Percentiles rank a stretch among this genome's conserved stretches.
Evolutionary conservation across 129 eudicot species (phyloP).

Genomic region (Helichrysum umbraculigerum): DNA sequence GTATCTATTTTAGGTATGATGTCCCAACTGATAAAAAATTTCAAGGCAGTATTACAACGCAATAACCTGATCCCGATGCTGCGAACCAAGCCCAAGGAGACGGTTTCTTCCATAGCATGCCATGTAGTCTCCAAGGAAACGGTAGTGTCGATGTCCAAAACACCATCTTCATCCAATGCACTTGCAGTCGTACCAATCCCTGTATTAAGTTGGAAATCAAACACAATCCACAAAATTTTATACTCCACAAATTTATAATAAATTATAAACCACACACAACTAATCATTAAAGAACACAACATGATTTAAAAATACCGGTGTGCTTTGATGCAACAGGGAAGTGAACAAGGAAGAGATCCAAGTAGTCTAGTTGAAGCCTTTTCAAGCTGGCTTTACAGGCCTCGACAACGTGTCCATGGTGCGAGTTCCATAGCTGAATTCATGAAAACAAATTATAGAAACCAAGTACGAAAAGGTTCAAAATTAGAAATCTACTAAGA

Average conservation of each 20-base stretch:
- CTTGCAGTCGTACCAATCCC: constrained; percentile 84
- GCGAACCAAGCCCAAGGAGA: constrained; percentile 76
- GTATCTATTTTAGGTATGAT: background rate
- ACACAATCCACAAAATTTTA: background rate
- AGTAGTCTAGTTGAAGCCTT: constrained; percentile 81
- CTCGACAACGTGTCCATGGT: constrained; percentile 87
- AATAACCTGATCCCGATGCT: constrained; percentile 83
- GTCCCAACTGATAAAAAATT: background rate
- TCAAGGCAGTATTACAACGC: background rate
- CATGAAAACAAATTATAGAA: too few species aligned
- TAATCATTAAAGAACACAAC: background rate
- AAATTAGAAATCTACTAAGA: too few species aligned
- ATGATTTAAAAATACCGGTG: constrained; percentile 52
- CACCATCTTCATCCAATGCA: constrained; percentile 83
- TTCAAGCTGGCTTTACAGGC: constrained; percentile 90
- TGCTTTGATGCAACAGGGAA: constrained; percentile 84
- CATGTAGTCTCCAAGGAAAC: constrained; percentile 84
- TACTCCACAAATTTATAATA: too few species aligned
- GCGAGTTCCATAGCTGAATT: constrained; percentile 91
- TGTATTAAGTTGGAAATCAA: constrained; percentile 27
- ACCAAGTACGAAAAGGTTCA: too few species aligned
- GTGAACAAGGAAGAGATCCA: constrained; percentile 80
- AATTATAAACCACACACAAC: background rate
- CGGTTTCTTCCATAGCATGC: constrained; percentile 92
- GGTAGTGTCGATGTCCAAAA: constrained; percentile 76